A percentile compares a stretch with the other conserved stretches of the same genome.
Conservation (phyloP, 352 stramenopile species). For the Pythium myriotylum region DNA sequence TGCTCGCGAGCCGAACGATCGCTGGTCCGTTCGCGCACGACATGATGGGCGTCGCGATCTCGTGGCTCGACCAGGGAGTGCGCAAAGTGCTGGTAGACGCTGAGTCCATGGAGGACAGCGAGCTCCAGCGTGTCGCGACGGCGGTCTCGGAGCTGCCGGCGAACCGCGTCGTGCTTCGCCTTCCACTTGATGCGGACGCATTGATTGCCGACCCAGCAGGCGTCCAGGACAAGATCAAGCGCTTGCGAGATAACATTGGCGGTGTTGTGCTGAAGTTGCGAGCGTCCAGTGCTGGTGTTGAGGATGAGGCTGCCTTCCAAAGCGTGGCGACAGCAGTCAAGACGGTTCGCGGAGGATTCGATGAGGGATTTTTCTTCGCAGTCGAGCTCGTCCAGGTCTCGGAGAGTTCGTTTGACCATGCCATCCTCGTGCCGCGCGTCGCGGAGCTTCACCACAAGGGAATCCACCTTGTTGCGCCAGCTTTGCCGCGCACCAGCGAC, state of each 20-base stretch:
- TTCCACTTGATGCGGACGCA: conserved; percentile 42
- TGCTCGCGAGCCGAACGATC: conserved; percentile 52
- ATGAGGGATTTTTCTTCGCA: conserved; percentile 57
- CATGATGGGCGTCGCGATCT: conserved; percentile 55
- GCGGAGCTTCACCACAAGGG: conserved; percentile 61
- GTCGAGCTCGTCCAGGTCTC: conserved; percentile 34
- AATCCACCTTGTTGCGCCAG: conserved; percentile 55
- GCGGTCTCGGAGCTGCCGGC: conserved; percentile 70
- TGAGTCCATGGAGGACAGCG: conserved; percentile 43
- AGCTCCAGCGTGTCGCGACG: conserved; percentile 49
- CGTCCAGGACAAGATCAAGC: conserved; percentile 42
- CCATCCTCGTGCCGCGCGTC: conserved; percentile 43
- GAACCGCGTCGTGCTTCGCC: conserved; percentile 58
- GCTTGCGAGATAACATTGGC: conserved; percentile 34
- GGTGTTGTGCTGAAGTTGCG: conserved; percentile 55
- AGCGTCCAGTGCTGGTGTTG: conserved; percentile 21
- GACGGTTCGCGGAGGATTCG: conserved; percentile 40
- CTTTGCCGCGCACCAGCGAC: conserved; percentile 31
- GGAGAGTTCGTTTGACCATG: conserved; percentile 26
- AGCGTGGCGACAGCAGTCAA: conserved; percentile 36
- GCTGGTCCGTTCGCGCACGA: conserved; percentile 61
- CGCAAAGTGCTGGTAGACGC: conserved; percentile 58
- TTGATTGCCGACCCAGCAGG: conserved; percentile 22
- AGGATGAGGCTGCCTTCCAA: conserved; percentile 28
- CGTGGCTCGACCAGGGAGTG: conserved; percentile 72